Conservation (phyloP, 2,329 filamentous ascomycete species). For the Aureobasidium lini region DNA sequence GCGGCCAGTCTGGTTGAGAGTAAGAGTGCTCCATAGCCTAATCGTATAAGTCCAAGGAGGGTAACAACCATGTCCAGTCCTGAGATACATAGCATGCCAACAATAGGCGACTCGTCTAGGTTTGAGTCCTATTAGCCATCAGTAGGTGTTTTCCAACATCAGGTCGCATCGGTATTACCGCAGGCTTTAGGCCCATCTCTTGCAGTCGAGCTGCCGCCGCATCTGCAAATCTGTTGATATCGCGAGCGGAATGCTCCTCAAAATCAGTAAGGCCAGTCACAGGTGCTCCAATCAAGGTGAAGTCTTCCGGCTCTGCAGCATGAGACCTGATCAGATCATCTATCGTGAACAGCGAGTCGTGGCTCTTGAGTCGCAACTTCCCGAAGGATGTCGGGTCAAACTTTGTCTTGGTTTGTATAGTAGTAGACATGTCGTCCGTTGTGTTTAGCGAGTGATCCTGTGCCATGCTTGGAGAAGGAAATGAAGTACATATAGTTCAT, state of each 20-base stretch:
- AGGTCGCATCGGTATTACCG: conserved; percentile 18
- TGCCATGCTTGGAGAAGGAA: neutral
- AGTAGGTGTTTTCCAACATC: neutral
- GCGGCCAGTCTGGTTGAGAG: conserved; percentile 48
- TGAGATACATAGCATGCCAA: conserved; percentile 47
- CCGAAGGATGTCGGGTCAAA: conserved; percentile 3
- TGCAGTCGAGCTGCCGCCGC: conserved; percentile 22
- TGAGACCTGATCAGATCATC: conserved; percentile 27
- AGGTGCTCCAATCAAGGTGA: conserved; percentile 27
- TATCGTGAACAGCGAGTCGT: conserved; percentile 20
- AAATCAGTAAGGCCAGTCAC: conserved; percentile 22
- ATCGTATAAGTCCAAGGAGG: conserved; percentile 45
- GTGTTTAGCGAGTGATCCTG: neutral
- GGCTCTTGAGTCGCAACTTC: conserved; percentile 6
- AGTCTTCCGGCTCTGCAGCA: conserved; percentile 23
- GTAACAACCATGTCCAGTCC: conserved; percentile 50
- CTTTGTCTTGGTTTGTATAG: neutral
- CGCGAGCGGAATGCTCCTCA: conserved; percentile 24
- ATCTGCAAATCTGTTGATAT: conserved; percentile 23
- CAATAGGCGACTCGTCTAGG: conserved; percentile 27
- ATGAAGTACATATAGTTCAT: neutral
- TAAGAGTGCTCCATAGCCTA: conserved; percentile 49
- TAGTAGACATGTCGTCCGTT: neutral
- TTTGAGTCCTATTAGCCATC: conserved; percentile 18
- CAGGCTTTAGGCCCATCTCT: conserved; percentile 21